A percentile compares a stretch with the other conserved stretches of the same genome.
Evolutionary conservation across 441 rosid genomes (phyloP).

Genomic region (Pelargonium citronellum): DNA sequence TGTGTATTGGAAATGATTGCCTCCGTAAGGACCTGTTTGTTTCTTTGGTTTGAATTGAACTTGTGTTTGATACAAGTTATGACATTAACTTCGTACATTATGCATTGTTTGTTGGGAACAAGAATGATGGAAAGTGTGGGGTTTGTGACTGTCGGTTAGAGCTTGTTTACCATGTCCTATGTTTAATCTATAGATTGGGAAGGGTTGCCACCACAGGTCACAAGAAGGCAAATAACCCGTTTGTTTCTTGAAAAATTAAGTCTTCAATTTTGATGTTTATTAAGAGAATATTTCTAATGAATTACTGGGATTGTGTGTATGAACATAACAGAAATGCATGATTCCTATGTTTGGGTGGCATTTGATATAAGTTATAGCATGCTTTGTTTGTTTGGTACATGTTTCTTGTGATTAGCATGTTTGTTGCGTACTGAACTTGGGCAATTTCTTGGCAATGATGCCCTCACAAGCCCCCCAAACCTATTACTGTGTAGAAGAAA

Average conservation of each 20-base stretch:
- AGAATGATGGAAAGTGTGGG: background rate
- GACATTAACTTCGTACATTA: background rate
- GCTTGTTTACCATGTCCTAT: background rate
- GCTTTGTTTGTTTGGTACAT: no score
- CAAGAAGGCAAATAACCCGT: no score
- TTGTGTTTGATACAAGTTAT: background rate
- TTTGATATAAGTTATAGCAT: no score
- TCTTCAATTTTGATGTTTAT: no score
- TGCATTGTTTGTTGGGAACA: background rate
- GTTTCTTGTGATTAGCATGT: no score
- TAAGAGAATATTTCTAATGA: no score
- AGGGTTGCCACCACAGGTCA: no score
- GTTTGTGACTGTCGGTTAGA: background rate
- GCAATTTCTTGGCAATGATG: background rate
- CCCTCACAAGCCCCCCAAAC: background rate
- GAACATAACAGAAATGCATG: no score
- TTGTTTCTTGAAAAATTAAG: no score
- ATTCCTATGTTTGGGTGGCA: no score
- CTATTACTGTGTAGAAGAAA: background rate
- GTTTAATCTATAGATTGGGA: background rate
- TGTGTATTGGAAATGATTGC: background rate
- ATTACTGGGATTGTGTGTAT: no score
- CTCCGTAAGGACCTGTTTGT: background rate
- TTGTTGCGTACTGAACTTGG: background rate
- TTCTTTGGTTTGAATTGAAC: background rate